Percentiles rank a stretch among this genome's conserved stretches.
These are phyloP conservation scores for Amniculicola lignicola DNA, from an alignment of 495 filamentous ascomycete genomes.

Conservation along the genomic window DNA sequence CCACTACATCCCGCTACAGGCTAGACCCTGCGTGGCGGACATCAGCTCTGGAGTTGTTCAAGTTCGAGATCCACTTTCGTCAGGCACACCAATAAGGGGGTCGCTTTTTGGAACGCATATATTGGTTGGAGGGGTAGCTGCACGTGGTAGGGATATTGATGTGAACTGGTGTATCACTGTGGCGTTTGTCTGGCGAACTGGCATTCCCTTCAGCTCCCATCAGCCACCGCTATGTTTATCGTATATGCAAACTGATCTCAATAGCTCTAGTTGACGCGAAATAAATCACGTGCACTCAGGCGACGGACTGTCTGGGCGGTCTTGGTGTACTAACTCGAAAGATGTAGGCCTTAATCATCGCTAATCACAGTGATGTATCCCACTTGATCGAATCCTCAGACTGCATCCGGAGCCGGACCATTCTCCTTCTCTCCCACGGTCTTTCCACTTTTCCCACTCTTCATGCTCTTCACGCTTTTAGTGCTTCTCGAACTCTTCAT, in stretches of 20 bases:
- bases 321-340: no score
- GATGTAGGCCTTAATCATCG: background rate
- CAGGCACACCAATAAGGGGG: slow-evolving; percentile 16
- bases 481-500: slow-evolving; percentile 5
- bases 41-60: background rate
- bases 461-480: slow-evolving; percentile 14
- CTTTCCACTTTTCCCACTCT: slow-evolving; percentile 24
- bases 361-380: background rate
- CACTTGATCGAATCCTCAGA: background rate
- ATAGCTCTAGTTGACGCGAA: no score
- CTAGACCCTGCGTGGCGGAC: background rate
- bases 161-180: background rate
- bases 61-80: slow-evolving; percentile 1
- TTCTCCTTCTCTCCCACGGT: slow-evolving; percentile 16
- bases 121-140: slow-evolving; percentile 1
- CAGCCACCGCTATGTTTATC: no score
- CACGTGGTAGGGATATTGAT: background rate
- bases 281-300: no score
- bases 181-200: no score
- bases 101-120: background rate
- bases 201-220: no score
- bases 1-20: background rate
- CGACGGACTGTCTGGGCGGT: no score
- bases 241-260: no score
- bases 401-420: no score